Evolutionary conservation across 2,329 filamentous ascomycete species (phyloP).

Genomic region (Paracoccidioides brasiliensis): DNA sequence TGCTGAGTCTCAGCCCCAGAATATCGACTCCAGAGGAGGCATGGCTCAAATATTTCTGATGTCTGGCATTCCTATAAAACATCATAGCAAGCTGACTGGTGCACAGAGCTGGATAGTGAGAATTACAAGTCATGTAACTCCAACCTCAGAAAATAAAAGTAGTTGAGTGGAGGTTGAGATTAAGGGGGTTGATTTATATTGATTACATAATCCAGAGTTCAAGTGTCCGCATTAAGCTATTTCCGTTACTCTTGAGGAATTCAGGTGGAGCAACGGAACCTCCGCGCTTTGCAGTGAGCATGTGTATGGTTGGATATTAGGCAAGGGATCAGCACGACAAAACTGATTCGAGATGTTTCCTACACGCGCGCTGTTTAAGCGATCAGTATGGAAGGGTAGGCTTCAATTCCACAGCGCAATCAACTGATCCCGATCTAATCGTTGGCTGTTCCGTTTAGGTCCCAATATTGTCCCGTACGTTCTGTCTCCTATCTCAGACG

Average conservation of each 20-base stretch:
- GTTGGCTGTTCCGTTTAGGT: conserved; percentile 32
- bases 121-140: too few species aligned
- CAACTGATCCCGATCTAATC: conserved; percentile 11
- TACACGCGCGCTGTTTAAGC: conserved; percentile 54
- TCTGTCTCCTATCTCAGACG: conserved; percentile 1
- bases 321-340: not conserved
- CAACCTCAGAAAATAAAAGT: too few species aligned
- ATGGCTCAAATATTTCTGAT: too few species aligned
- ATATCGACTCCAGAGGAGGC: too few species aligned
- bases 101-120: too few species aligned
- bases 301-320: not conserved
- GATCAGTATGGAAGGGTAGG: conserved; percentile 81
- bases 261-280: too few species aligned
- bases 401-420: not conserved
- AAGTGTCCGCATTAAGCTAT: not conserved
- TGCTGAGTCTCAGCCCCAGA: too few species aligned
- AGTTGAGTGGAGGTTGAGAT: too few species aligned
- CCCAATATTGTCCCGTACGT: conserved; percentile 60
- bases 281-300: not conserved
- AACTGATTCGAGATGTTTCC: conserved; percentile 46
- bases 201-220: not conserved
- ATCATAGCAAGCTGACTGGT: too few species aligned
- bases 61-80: too few species aligned
- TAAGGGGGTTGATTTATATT: not conserved
- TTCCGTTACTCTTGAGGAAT: not conserved